Percentiles rank a stretch among this genome's conserved stretches.
These are phyloP conservation scores for Beauveria caledonica DNA, from an alignment of 2,329 filamentous ascomycete genomes.

Conservation along the genomic window DNA sequence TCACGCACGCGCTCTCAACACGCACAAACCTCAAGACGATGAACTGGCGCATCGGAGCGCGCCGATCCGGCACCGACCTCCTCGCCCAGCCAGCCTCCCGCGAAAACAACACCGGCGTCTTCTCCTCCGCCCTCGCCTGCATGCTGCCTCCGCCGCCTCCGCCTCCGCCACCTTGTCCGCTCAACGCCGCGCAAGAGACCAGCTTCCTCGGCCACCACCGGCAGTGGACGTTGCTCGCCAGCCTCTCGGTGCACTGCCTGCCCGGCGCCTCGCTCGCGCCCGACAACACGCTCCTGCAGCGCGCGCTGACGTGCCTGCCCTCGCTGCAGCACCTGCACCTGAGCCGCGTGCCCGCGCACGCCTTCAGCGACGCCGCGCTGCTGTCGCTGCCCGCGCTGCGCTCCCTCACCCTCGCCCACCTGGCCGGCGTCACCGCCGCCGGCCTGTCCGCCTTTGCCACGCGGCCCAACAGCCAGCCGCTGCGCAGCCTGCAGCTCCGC, in stretches of 20 bases:
- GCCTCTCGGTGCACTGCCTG: constrained; percentile 50
- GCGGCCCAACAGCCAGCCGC: constrained; percentile 33
- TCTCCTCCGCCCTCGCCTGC: constrained; percentile 20
- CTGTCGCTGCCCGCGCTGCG: constrained; percentile 46
- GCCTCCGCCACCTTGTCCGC: constrained; percentile 9
- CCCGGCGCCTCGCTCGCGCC: constrained; percentile 47
- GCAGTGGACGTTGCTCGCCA: constrained; percentile 47
- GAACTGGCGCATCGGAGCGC: constrained; percentile 48
- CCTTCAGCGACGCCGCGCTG: constrained; percentile 50
- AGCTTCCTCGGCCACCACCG: constrained; percentile 44
- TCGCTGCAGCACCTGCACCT: constrained; percentile 51
- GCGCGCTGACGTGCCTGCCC: constrained; percentile 42
- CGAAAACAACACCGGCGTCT: neutral
- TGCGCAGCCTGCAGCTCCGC: constrained; percentile 45
- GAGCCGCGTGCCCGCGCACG: constrained; percentile 45
- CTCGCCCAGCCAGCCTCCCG: neutral
- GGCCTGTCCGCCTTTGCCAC: constrained; percentile 52
- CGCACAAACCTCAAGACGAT: constrained; percentile 47
- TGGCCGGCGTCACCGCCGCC: constrained; percentile 46
- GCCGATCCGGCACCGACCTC: constrained; percentile 19
- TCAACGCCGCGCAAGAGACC: constrained; percentile 26
- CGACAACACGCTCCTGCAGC: constrained; percentile 42
- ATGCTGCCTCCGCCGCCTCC: constrained; percentile 21
- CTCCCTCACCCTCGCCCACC: constrained; percentile 46
- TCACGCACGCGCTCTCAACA: constrained; percentile 53